Evolutionary conservation across 345 rosid species (phyloP), one percentile per base, ranked within the genome.

Genomic region (Linum tenue): DNA sequence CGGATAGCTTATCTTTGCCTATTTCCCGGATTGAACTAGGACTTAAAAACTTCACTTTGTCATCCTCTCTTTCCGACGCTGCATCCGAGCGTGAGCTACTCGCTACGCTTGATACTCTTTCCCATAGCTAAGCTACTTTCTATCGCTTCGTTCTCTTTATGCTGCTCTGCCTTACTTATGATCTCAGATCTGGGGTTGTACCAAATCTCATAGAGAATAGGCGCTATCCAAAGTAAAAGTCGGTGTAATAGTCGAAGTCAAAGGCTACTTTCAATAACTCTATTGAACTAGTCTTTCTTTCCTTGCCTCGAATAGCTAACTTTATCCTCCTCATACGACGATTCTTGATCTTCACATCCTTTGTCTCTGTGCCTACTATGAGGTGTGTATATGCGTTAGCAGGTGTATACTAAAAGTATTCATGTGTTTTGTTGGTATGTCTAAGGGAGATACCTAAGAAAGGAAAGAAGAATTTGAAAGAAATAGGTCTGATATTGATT

Each of bases 371-470:
- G n/a, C n/a, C n/a, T n/a, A n/a, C n/a, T n/a, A n/a, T n/a, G n/a
- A n/a, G n/a, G n/a, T n/a, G n/a, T n/a, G n/a, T n/a, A n/a, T n/a
- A n/a, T n/a, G n/a, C n/a, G n/a, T n/a, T n/a, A n/a, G n/a, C n/a
- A n/a, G n/a, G n/a, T n/a, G n/a, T n/a, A n/a, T n/a, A n/a, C n/a
- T n/a, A n/a, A n/a, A n/a, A n/a, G n/a, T n/a, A n/a, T n/a, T n/a
- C n/a, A n/a, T n/a, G n/a, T n/a, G n/a, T n/a, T n/a, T n/a, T n/a
- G n/a, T n/a, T n/a, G n/a, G n/a, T n/a, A n/a, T n/a, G n/a, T n/a
- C n/a, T n/a, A n/a, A n/a, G n/a, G n/a, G 53, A 48, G 53, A 48
- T 48, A 48, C 53, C 53, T 48, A 48, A 48, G 53, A 48, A 48
- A 48, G 53, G 53, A 48, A 48, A 48, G 12, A 48, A 48, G 12